Base-by-base conservation (phyloP, 495 filamentous ascomycete genomes). In the Extremus antarcticus region DNA sequence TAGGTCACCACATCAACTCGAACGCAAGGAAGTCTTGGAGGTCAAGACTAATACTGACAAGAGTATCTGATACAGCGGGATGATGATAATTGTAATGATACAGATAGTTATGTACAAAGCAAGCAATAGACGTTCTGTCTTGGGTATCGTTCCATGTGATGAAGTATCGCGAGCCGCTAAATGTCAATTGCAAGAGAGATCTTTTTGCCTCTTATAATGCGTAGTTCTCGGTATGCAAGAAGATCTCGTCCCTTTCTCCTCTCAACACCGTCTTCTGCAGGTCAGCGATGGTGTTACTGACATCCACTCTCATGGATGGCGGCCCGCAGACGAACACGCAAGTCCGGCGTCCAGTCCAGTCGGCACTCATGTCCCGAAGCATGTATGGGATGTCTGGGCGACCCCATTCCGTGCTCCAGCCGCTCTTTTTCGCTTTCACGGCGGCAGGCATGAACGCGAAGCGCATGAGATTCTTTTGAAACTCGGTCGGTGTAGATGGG, bases 261-360 rank as follows among this genome's bases (percentile, higher is more conserved):
- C 75, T 77, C 85, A 87, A 86, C 32, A 97, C 90, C 68, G 83
- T 78, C 35, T 76, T 75, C 75, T 97, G 91, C 64, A 95, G 70
- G 53, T 80, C 73, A 0, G 91, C 91, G 21, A 95, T 88, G 0
- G 86, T 83, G 57, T 79, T 86, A 11, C 86, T 82, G 29, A 96
- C 89, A 60, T 90, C 89, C 2, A 88, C 78, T 45, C 94, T 74
- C 89, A 97, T 94, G 48, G 76, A 71, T 20, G 87, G 84, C 24
- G 91, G 89, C 0, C 92, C 89, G 62, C 91, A 95, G 29, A 97
- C 91, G 65, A 92, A 96, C 10, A 96, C 87, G 60, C 91, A 94
- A 0, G 90, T 89, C 52, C 90, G 73, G 50, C 85, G 73, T 7
- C 91, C 91, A 51, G 94, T 54, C 49, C 56, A 86, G 32, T 79